phyloP scores from a whole-genome alignment of 148 eudicot genomes.

The Rhododendron mucronatum region DNA sequence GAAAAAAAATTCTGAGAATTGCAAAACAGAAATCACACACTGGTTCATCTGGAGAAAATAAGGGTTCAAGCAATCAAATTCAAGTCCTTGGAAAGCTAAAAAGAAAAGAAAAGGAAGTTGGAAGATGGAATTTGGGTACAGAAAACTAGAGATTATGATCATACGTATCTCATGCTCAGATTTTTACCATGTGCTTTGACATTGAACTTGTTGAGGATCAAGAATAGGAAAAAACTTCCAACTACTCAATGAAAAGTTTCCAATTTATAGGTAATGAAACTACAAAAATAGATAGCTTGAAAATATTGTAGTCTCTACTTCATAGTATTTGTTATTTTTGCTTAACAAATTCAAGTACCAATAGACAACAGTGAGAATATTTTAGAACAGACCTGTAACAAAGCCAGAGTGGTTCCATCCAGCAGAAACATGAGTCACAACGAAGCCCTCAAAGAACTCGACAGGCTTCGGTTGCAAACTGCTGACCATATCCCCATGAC shows the following conservation, averaged over 20 bases:
- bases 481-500: conserved; percentile 61
- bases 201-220: not conserved
- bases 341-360: not conserved
- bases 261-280: not conserved
- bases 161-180: not conserved
- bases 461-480: conserved; percentile 46
- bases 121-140: not conserved
- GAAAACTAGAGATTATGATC: not conserved
- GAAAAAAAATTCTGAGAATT: not conserved
- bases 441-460: conserved; percentile 25
- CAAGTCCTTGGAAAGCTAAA: not conserved
- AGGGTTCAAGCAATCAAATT: not conserved
- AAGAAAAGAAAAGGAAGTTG: not conserved
- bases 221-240: not conserved
- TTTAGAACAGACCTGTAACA: conserved; percentile 62
- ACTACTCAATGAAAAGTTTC: not conserved
- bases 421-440: conserved; percentile 66
- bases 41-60: not conserved
- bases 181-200: not conserved
- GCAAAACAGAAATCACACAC: not conserved
- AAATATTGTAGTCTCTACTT: not conserved
- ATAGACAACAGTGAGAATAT: not conserved
- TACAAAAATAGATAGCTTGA: not conserved
- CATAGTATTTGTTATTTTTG: not conserved
- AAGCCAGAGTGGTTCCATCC: conserved; percentile 99